Evolutionary conservation across 257 asterid genomes (phyloP).

Genomic region (Gardenia jasminoides): DNA sequence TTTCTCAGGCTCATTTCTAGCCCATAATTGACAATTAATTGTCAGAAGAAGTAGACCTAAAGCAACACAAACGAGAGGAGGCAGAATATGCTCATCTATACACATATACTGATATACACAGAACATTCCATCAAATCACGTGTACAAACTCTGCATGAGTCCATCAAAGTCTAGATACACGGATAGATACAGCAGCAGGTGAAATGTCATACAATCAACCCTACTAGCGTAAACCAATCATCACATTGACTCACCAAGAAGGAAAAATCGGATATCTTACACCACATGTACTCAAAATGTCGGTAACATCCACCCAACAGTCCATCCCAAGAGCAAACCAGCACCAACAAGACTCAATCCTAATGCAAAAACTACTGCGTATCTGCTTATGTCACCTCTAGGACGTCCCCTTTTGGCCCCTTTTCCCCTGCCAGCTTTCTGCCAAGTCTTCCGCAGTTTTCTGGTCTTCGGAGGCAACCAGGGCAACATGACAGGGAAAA

Average conservation of each 20-base stretch:
- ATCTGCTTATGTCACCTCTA: conserved; percentile 38
- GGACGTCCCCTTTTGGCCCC: conserved; percentile 31
- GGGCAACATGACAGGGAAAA: conserved; percentile 37
- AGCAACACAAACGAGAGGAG: not conserved
- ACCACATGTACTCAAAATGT: conserved; percentile 40
- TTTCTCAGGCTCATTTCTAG: not conserved
- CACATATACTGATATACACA: not conserved
- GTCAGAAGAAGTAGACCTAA: not conserved
- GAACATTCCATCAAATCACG: not conserved
- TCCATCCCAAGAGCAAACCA: conserved; percentile 85
- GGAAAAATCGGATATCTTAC: conserved; percentile 11
- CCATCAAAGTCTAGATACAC: conserved; percentile 2
- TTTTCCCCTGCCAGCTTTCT: conserved; percentile 35
- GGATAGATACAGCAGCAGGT: not conserved
- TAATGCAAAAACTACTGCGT: conserved; percentile 59
- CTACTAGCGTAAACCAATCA: conserved; percentile 24
- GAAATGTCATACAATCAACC: conserved; percentile 7
- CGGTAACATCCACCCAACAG: conserved; percentile 65
- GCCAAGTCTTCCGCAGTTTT: conserved; percentile 38
- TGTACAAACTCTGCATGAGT: conserved; percentile 8
- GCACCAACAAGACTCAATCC: conserved; percentile 88
- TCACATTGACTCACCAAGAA: conserved; percentile 25
- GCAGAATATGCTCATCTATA: not conserved
- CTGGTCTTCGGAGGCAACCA: conserved; percentile 39
- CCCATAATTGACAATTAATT: too few relatives aligned